Percentiles rank a stretch among this genome's conserved stretches.
Conservation (phyloP, 106 monocot species). For the Agapanthus africanus region DNA sequence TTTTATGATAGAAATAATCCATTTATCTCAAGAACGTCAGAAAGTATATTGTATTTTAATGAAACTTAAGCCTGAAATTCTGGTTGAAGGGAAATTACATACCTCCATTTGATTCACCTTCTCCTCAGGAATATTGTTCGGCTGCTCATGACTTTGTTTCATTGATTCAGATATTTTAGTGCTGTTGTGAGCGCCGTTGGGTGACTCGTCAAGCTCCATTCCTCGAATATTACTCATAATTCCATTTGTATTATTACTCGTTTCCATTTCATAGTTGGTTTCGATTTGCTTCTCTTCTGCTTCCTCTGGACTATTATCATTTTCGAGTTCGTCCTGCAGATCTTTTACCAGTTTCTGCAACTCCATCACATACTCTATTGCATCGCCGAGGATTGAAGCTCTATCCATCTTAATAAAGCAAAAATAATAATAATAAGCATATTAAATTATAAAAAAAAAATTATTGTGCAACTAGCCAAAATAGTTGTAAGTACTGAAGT, state of each 20-base stretch:
- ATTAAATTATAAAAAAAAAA: not conserved
- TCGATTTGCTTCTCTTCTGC: slow-evolving; percentile 21
- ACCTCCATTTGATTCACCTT: slow-evolving; percentile 84
- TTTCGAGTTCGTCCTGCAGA: slow-evolving; percentile 76
- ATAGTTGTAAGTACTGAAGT: too few relatives aligned
- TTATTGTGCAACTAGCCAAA: too few relatives aligned
- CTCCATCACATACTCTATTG: slow-evolving; percentile 62
- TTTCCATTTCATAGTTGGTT: slow-evolving; percentile 23
- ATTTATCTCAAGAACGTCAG: too few relatives aligned
- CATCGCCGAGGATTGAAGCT: slow-evolving; percentile 76
- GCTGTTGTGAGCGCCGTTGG: slow-evolving; percentile 14
- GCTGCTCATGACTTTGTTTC: not conserved
- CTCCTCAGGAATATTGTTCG: slow-evolving; percentile 22
- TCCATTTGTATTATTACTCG: not conserved
- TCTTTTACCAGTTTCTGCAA: slow-evolving; percentile 56
- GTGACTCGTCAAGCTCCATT: slow-evolving; percentile 26
- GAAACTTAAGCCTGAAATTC: not conserved
- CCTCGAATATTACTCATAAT: not conserved
- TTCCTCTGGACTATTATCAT: slow-evolving; percentile 16
- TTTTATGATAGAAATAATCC: too few relatives aligned
- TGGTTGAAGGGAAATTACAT: not conserved
- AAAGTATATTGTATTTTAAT: not conserved
- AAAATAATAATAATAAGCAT: not conserved
- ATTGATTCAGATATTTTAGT: too few relatives aligned
- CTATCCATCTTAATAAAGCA: slow-evolving; percentile 59